Percentiles rank a stretch among this genome's conserved stretches.
phyloP scores from a whole-genome alignment of 2,329 filamentous ascomycete species.

The Pseudogymnoascus sp. region DNA sequence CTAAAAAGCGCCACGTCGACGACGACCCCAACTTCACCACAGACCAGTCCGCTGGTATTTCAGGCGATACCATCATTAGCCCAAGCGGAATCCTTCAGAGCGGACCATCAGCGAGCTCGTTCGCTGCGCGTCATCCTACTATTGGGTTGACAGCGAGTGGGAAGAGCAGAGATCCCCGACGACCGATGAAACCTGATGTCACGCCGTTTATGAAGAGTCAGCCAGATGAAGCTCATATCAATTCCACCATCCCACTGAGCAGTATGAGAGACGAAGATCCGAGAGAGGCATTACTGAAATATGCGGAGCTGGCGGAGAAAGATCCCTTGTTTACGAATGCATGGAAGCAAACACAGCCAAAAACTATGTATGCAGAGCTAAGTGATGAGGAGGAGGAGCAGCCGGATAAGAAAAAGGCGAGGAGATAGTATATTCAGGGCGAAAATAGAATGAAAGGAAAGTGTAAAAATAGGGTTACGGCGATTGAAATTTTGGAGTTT shows the following conservation, averaged over 20 bases:
- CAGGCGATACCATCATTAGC: constrained; percentile 71
- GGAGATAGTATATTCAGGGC: not conserved
- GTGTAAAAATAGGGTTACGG: not conserved
- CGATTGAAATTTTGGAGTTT: not conserved
- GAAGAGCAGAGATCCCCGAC: constrained; percentile 65
- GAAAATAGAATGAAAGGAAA: not conserved
- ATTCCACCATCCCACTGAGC: constrained; percentile 79
- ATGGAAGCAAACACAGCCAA: constrained; percentile 85
- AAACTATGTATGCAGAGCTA: constrained; percentile 80
- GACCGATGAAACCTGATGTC: constrained; percentile 74
- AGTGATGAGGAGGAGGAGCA: constrained; percentile 73
- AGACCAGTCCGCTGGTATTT: constrained; percentile 71
- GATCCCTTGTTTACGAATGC: constrained; percentile 92
- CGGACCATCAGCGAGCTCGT: constrained; percentile 32
- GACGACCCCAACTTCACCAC: constrained; percentile 84
- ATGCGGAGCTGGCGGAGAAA: constrained; percentile 85
- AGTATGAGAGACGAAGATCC: constrained; percentile 96
- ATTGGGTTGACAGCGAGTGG: constrained; percentile 72
- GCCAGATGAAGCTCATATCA: constrained; percentile 83
- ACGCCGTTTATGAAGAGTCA: constrained; percentile 89
- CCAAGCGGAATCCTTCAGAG: constrained; percentile 54
- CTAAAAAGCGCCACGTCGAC: constrained; percentile 91
- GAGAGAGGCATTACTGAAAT: constrained; percentile 85
- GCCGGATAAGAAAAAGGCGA: not conserved
- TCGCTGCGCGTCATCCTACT: constrained; percentile 54